Base-by-base conservation (phyloP, 345 rosid species). In the Zanthoxylum bungeanum region DNA sequence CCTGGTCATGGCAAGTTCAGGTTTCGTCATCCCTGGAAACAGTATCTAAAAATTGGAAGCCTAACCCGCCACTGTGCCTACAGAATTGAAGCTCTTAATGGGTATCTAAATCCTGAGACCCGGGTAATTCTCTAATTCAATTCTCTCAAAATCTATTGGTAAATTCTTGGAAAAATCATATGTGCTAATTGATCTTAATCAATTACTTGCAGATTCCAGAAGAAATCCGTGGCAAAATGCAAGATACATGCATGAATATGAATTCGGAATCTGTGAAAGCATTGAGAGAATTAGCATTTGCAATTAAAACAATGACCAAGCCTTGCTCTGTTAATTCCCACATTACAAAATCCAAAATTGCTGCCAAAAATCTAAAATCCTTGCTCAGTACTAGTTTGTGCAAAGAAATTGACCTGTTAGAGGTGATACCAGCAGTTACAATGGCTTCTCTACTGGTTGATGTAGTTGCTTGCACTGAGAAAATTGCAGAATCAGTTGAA, bases 1-100 rank as follows among this genome's bases (percentile, higher is more conserved):
- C 87, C 87, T 24, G 19, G 72, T 11, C 87, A 79, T 42, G 85
- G 83, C 2, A 51, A 73, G 46, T 84, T 84, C 72, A 52, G 65
- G 27, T 80, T 76, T 69, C 57, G 79, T 4, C 85, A 84, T 74
- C 87, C 87, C 2, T 81, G 87, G 85, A 74, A 81, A 52, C 78
- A 67, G 1, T 84, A 84, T 61, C 53, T 78, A 4, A 60, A 76
- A 53, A 27, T 81, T 64, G 87, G 76, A 33, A 42, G 68, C 28
- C 33, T 74, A 62, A 68, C 70, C 58, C 83, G 87, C 7, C 75
- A 74, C 60, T 81, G 83, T 52, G 85, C 85, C 34, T 76, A 74
- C 63, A 33, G 71, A 50, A 81, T 81, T 50, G 81, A 84, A 30
- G 73, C 78, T 10, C 77, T 84, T 0, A 51, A 55, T 42, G 67